Base-by-base conservation (phyloP, 495 filamentous ascomycete genomes). In the Daldinia childiae region DNA sequence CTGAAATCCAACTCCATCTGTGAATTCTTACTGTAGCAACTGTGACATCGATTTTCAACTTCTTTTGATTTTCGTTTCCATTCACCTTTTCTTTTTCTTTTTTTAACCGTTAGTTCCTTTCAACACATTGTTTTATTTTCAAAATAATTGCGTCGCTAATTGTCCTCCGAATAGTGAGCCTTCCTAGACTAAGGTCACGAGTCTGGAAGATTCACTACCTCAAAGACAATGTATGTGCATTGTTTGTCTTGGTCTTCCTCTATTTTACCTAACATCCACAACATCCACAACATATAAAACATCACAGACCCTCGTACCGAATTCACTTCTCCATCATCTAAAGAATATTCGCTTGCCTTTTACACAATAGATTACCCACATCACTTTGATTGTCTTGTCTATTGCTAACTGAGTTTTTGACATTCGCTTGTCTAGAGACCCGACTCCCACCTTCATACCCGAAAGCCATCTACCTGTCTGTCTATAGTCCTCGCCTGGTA, bases 191-290 rank as follows among this genome's bases (percentile, higher is more conserved):
- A 41, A 51, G 50, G 66, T 62, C 57, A 62, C 68, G 50, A 34
- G 57, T 39, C 57, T 57, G 27, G 62, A 71, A 66, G 29, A 58
- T 66, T 71, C 60, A 60, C 21, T 29, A 6, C n/a, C n/a, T 62
- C 45, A 51, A 52, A 30, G 21, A 62, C 32, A 58, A 19, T 62
- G 66, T 68, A 68, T 21, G 66, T 62, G 26, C 50, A 29, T 54
- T 21, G n/a, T 30, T 32, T 36, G 29, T 19, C 17, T 51, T 45
- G n/a, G 50, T 51, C 24, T 59, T 32, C 24, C 34, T 34, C 24
- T n/a, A 43, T 7, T 34, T 52, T 21, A 26, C 55, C 32, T 36
- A 38, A 36, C 36, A 30, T 52, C 4, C 34, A 2, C 15, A 38
- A 36, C 36, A 30, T 52, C 4, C 34, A 2, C 15, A 54, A 17